Evolutionary conservation across 257 asterid genomes (phyloP), one percentile per base, ranked within the genome.

Genomic region (Schizonepeta tenuifolia): DNA sequence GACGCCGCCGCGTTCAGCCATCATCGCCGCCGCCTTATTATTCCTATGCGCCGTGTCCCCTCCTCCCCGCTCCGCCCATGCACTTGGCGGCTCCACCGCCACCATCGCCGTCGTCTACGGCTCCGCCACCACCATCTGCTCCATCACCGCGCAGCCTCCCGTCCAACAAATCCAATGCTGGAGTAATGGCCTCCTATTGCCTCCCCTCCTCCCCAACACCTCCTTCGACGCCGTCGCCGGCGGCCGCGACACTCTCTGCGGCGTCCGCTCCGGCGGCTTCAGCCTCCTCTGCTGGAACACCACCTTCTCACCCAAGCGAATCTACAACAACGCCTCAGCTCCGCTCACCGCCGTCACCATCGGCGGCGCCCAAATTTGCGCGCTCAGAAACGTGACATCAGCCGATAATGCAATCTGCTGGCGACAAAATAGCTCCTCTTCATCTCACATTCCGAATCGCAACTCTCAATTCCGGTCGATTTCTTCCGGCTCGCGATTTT

Each of bases 221-320:
- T 85, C 98, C 35, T 92, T 85, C 84, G 86, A 81, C 81, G 85
- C 85, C 81, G 83, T 89, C 49, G 81, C 94, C 83, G 97, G 95
- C 65, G 95, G 96, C 31, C 76, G 54, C 3, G 80, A 86, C 80
- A 79, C 79, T 43, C 66, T 92, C 77, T 84, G 96, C 77, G 98
- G 84, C 38, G 62, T 87, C 5, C 89, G 91, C 70, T 86, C 90
- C 70, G 92, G 90, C 22, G 96, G 96, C 2, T 80, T 68, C 75
- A 75, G 81, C 59, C 93, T 92, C 60, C 79, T 88, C 41, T 92
- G 92, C 85, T 90, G 96, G 94, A 80, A 87, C 79, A 47, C 76
- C 0, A 58, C 76, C 69, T 85, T 83, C 66, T 6, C 6, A 26
- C 86, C 89, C 33, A 88, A 87, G 71, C 70, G 98, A 57, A 55